Conservation (phyloP, 805 yeast species). For the Hanseniaspora meyeri region DNA sequence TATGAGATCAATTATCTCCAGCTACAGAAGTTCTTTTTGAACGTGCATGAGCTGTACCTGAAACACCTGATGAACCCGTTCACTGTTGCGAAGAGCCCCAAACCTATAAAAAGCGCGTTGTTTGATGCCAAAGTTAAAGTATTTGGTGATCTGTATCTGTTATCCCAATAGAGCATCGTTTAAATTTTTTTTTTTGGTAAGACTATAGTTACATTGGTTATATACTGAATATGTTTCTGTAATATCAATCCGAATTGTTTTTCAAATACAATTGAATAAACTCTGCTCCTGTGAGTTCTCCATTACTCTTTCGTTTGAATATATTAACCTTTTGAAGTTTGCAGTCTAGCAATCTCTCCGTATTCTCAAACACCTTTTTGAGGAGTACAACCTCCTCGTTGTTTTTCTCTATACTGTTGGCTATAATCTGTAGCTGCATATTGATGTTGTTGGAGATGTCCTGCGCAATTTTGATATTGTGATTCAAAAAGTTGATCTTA, state of each 20-base stretch:
- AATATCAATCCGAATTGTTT: background rate
- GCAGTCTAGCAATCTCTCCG: background rate
- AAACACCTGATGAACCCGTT: slow-evolving; percentile 80
- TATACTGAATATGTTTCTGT: background rate
- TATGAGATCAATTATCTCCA: slow-evolving; percentile 46
- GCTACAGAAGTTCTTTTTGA: slow-evolving; percentile 71
- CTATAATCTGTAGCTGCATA: background rate
- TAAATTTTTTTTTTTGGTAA: background rate
- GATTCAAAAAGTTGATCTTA: background rate
- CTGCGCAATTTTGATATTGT: background rate
- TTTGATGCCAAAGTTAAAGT: slow-evolving; percentile 66
- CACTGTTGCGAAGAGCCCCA: slow-evolving; percentile 21
- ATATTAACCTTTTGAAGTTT: background rate
- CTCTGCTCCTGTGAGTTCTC: background rate
- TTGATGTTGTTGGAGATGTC: background rate
- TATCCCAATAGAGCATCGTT: slow-evolving; percentile 9
- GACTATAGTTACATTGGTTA: background rate
- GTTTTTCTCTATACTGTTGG: background rate
- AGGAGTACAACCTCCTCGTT: background rate
- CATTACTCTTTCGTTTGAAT: background rate
- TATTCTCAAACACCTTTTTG: background rate
- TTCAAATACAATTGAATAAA: background rate
- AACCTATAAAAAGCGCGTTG: slow-evolving; percentile 20
- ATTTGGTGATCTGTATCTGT: slow-evolving; percentile 66
- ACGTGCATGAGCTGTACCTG: slow-evolving; percentile 76